Percentiles rank a stretch among this genome's conserved stretches.
phyloP scores from a whole-genome alignment of 768 basidiomycete species.

The Lactifluus piperatus region DNA sequence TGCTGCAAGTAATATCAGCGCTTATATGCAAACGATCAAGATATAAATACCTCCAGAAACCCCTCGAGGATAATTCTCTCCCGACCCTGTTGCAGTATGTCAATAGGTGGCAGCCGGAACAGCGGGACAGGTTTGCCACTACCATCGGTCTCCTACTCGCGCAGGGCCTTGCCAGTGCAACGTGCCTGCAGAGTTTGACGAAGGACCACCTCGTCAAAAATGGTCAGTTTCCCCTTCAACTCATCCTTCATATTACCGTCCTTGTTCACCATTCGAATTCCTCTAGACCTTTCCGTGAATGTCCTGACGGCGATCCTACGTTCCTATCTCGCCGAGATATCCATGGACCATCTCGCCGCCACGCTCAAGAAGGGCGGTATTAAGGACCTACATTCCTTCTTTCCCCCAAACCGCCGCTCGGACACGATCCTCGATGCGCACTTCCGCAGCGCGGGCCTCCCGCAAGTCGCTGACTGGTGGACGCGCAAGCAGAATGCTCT shows the following conservation, averaged over 20 bases:
- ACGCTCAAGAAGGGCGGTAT: constrained; percentile 79
- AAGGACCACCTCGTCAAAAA: constrained; percentile 97
- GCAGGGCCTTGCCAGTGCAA: constrained; percentile 71
- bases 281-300: constrained; percentile 62
- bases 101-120: constrained; percentile 69
- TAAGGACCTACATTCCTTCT: constrained; percentile 80
- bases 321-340: constrained; percentile 70
- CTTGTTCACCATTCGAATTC: not conserved
- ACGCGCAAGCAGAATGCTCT: constrained; percentile 80
- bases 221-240: constrained; percentile 35
- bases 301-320: constrained; percentile 76
- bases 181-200: constrained; percentile 71
- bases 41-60: constrained; percentile 99
- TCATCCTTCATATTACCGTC: not conserved
- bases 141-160: constrained; percentile 77
- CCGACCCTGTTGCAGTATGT: constrained; percentile 83
- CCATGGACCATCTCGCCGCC: constrained; percentile 82
- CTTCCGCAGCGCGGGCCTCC: constrained; percentile 72
- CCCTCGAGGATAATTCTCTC: constrained; percentile 79
- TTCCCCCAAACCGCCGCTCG: constrained; percentile 77
- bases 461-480: constrained; percentile 89
- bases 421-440: constrained; percentile 70
- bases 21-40: constrained; percentile 32
- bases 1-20: not conserved
- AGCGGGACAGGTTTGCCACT: constrained; percentile 77